Evolutionary conservation across 2,329 filamentous ascomycete genomes (phyloP), one percentile per base, ranked within the genome.

Genomic region (Rhynchosporium graminicola): DNA sequence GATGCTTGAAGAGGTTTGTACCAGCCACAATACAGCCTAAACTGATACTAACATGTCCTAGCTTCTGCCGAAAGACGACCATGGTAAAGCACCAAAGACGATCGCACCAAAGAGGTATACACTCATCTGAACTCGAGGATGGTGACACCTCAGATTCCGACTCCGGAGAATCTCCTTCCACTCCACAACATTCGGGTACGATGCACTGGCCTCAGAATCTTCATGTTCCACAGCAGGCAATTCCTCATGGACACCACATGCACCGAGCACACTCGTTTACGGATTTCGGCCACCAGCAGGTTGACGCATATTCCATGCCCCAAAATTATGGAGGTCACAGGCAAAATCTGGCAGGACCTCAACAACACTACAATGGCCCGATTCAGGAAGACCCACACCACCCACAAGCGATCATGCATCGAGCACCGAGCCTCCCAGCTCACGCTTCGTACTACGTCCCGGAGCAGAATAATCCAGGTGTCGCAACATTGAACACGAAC

Each of bases 51-150:
- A 72, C 62, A 48, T 26, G 29, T 28, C 29, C 10, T 67, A 88
- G 87, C 74, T 90, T 90, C 73, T 90, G 87, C 75, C 81, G 87
- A 60, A 90, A 90, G 74, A 89, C 87, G 4, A 89, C 86, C 60
- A 87, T 87, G 85, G 83, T 88, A 60, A 88, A 88, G 75, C 85
- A 87, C 72, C 84, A 87, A 71, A 78, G 84, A 58, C 79, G 84
- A 31, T 85, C 83, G 1, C 84, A 87, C 71, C 83, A 86, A 69
- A 80, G 83, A 66, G 73, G 84, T 43, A 76, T 83, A 60, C 79
- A 85, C 68, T 79, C 81, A 46, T 81, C 82, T 59, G 83, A 87
- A 68, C 60, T 73, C 20, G 72, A 75, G 58, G 73, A 75, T 57
- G 73, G 72, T 48, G 73, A 75, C 36, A 74, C 72, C 12, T 74